Percentiles rank a stretch among this genome's conserved stretches.
Conservation (phyloP, 352 stramenopile genomes). For the Globisporangium nagaii region DNA sequence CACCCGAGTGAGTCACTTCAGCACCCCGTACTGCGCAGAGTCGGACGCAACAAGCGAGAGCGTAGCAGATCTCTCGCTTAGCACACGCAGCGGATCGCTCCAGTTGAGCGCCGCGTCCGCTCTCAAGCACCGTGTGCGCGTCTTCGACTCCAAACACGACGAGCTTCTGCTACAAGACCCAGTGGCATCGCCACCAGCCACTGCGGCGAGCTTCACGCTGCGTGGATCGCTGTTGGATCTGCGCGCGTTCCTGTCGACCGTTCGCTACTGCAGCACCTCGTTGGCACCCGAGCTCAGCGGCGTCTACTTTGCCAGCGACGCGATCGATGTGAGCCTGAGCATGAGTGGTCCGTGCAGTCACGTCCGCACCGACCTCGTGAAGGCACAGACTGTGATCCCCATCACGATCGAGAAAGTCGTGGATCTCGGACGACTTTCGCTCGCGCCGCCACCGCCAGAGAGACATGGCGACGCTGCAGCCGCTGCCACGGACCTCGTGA, state of each 20-base stretch:
- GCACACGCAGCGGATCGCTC: not conserved
- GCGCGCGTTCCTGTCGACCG: conserved; percentile 11
- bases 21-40: not conserved
- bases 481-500: conserved; percentile 1
- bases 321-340: conserved; percentile 1
- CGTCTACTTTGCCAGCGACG: conserved; percentile 3
- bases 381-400: conserved; percentile 7
- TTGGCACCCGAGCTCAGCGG: not conserved
- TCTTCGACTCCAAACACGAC: not conserved
- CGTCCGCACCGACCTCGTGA: not conserved
- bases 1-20: not conserved
- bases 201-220: conserved; percentile 3
- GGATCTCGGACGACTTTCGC: conserved; percentile 11
- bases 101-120: conserved; percentile 1
- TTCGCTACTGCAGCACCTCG: conserved; percentile 20
- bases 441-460: not conserved
- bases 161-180: not conserved
- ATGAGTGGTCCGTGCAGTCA: conserved; percentile 12
- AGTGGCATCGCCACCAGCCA: not conserved
- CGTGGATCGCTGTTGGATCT: conserved; percentile 17
- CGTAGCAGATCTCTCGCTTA: not conserved
- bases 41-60: not conserved
- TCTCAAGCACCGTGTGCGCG: conserved; percentile 2
- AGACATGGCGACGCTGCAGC: not conserved
- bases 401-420: conserved; percentile 11